Conservation (phyloP, 2,329 filamentous ascomycete genomes). For the Sarocladiaceae sp. region DNA sequence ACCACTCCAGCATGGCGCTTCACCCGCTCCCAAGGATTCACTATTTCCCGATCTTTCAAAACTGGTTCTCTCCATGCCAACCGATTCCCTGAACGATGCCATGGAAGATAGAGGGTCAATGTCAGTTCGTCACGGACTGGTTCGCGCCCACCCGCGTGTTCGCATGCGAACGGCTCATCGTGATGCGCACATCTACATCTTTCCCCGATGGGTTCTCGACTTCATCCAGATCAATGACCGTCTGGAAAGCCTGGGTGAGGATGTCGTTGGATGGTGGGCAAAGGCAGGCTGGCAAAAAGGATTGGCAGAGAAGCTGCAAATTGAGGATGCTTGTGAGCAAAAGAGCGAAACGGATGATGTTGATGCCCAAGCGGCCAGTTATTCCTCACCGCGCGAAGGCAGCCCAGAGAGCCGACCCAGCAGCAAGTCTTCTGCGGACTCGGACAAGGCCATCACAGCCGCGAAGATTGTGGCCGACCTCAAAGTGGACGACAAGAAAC, state of each 20-base stretch:
- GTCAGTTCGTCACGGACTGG: constrained; percentile 67
- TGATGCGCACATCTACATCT: constrained; percentile 91
- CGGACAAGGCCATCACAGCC: neutral
- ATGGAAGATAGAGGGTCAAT: constrained; percentile 62
- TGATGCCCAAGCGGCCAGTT: neutral
- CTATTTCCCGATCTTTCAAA: constrained; percentile 65
- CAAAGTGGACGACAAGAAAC: constrained; percentile 13
- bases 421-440: neutral
- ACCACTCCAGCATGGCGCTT: constrained; percentile 29
- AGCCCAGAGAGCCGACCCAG: neutral
- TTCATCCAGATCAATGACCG: constrained; percentile 73
- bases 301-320: constrained; percentile 68
- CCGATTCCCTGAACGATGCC: constrained; percentile 80
- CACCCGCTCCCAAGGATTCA: constrained; percentile 53
- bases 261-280: constrained; percentile 91
- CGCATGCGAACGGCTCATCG: constrained; percentile 78
- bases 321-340: constrained; percentile 53
- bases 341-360: constrained; percentile 14
- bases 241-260: constrained; percentile 84
- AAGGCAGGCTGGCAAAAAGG: constrained; percentile 88
- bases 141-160: constrained; percentile 67
- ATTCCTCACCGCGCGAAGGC: neutral
- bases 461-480: constrained; percentile 3
- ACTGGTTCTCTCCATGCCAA: constrained; percentile 79
- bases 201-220: constrained; percentile 85